Base-by-base conservation (phyloP, 305 asterid genomes). In the Petunia hybrid region DNA sequence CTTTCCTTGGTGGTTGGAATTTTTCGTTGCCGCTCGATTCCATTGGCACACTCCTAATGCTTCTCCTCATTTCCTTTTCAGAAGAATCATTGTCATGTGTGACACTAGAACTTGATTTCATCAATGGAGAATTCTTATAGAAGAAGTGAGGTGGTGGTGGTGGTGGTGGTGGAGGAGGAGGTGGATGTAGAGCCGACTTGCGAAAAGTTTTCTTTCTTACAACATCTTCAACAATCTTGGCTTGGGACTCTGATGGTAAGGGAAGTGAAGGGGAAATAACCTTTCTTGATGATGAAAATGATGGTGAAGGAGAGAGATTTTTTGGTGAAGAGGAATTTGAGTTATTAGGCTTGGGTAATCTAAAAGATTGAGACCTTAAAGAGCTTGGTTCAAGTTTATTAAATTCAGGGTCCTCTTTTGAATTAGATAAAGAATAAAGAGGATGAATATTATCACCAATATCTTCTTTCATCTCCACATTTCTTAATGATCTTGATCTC, bases 401-500 rank as follows among this genome's bases (percentile, higher is more conserved):
- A 45, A 80, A 46, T 39, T 87, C 91, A 55, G 81, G 80, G 10
- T 86, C 86, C 81, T 89, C 91, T 82, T 62, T 35, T 68, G 83
- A 48, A 39, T 43, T 48, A 76, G 84, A 69, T 6, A 48, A 51
- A 80, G 83, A 56, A 10, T 80, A 22, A 2, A 77, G 8, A 6
- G 80, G 9, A 42, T 60, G 40, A 38, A 55, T 76, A 38, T 80
- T 87, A 5, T 69, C 86, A 16, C 3, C 14, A 65, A 41, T 22
- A 8, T 80, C 85, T 67, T 82, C 87, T 77, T 81, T 84, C 80
- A 86, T 78, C 80, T 87, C 92, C 84, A 93, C 80, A 87, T 74
- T 74, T n/a, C 94, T 90, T 69, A 93, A 97, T 5, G 97, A 94
- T 84, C 97, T 91, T 66, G 99, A 93, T 78, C 95, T 80, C 99